A percentile compares a stretch with the other conserved stretches of the same genome.
Conservation (phyloP, 768 basidiomycete species). For the Aureoboletus auriporus region DNA sequence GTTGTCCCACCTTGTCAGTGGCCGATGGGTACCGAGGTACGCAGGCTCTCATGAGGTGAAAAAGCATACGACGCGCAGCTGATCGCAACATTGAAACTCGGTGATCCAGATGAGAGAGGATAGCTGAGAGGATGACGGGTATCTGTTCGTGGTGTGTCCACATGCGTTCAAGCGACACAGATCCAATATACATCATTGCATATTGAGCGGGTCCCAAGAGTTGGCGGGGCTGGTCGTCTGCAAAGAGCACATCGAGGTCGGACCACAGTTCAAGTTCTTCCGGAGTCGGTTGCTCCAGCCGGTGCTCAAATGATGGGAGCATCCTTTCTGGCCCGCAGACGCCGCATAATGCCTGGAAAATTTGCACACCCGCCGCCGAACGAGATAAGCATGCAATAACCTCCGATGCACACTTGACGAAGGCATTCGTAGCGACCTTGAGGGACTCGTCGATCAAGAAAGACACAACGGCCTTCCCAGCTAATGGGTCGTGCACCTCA, state of each 20-base stretch:
- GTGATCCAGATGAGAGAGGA: conserved; percentile 83
- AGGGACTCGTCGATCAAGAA: conserved; percentile 88
- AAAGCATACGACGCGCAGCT: conserved; percentile 73
- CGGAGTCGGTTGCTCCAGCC: conserved; percentile 52
- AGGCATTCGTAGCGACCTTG: conserved; percentile 74
- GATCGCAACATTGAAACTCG: conserved; percentile 63
- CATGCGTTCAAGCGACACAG: conserved; percentile 68
- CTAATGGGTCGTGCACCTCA: conserved; percentile 62
- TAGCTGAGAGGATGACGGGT: conserved; percentile 70
- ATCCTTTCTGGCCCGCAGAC: conserved; percentile 83
- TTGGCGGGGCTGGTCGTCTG: conserved; percentile 59
- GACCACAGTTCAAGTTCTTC: conserved; percentile 76
- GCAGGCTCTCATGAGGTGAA: conserved; percentile 82
- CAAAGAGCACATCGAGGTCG: conserved; percentile 73
- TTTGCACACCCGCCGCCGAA: conserved; percentile 62
- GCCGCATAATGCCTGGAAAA: conserved; percentile 81
- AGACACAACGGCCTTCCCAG: conserved; percentile 74
- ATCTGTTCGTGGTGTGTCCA: conserved; percentile 73
- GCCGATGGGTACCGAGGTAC: conserved; percentile 72
- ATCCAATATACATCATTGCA: conserved; percentile 80
- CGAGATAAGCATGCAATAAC: conserved; percentile 83
- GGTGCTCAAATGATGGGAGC: conserved; percentile 74
- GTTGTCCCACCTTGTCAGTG: conserved; percentile 51
- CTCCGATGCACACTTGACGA: conserved; percentile 74
- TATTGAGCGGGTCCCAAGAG: conserved; percentile 81